These are phyloP conservation scores for Scenedesmus sp. DNA, from an alignment of 163 green algal genomes.

Conservation along the genomic window DNA sequence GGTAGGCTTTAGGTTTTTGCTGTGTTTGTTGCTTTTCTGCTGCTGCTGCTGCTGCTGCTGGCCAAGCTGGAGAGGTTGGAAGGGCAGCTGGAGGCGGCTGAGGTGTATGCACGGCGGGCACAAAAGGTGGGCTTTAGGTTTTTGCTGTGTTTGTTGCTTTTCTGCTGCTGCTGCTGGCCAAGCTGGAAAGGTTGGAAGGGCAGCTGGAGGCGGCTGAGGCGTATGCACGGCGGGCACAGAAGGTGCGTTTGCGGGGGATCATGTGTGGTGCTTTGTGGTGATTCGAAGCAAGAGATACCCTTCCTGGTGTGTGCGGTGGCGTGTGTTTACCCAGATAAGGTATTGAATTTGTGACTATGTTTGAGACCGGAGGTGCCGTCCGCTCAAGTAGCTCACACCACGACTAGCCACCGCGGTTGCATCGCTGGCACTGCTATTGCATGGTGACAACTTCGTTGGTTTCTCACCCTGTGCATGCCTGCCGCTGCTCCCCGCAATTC, in stretches of 20 bases:
- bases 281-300: too few relatives aligned
- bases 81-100: conserved; percentile 43
- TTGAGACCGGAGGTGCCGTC: too few relatives aligned
- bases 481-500: too few relatives aligned
- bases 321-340: too few relatives aligned
- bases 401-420: too few relatives aligned
- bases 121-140: conserved; percentile 32
- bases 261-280: too few relatives aligned
- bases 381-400: too few relatives aligned
- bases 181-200: background rate
- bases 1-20: background rate
- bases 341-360: too few relatives aligned
- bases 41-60: conserved; percentile 48
- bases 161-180: background rate
- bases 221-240: background rate
- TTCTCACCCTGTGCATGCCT: background rate
- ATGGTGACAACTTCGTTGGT: background rate
- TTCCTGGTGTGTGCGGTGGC: too few relatives aligned
- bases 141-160: background rate
- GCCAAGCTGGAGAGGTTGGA: conserved; percentile 50
- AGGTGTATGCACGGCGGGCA: conserved; percentile 40
- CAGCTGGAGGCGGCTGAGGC: background rate
- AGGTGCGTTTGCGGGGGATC: too few relatives aligned
- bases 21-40: background rate
- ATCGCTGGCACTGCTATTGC: too few relatives aligned